Base-by-base conservation (phyloP, 2,329 filamentous ascomycete genomes). In the Ophiostoma piceae region DNA sequence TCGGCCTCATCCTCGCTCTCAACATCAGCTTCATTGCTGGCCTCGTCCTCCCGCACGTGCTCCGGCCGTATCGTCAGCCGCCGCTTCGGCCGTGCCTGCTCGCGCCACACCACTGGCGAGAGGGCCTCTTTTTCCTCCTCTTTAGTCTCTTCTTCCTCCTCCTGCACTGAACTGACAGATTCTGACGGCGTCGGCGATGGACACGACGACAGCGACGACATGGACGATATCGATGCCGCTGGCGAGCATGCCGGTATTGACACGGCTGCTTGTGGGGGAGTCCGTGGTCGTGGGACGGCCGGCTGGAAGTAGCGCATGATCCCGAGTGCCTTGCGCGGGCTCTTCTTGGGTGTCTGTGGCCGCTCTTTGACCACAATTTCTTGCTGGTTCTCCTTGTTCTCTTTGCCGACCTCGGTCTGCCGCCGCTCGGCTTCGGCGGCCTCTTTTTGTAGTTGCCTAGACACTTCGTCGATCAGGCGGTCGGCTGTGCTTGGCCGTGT, bases 301-400 rank as follows among this genome's bases (percentile, higher is more conserved):
- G 73, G 73, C 66, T 74, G 73, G 11, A 74, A 74, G 54, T 74
- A 74, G 3, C 73, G 72, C 70, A 74, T 19, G 29, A 74, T 73
- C 39, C 73, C 72, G 2, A 69, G 12, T 7, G 66, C 39, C 5
- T 69, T 70, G 3, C 67, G 66, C 41, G 68, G 68, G 14, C 66
- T 68, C n/a, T 41, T 70, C 32, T 16, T 8, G 9, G 66, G 41
- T 14, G 35, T 66, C 43, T 35, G 35, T 54, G 39, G 69, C 6
- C 35, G 57, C 11, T 64, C 57, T 22, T 6, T 35, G 19, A 12
- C 22, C 3, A 54, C 19, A 35, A 35, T 51, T 6, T n/a, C n/a
- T 12, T 22, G 26, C 26, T 29, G 62, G 11, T 66, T 41, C 39
- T 66, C n/a, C 5, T 66, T 35, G 12, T 51, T 22, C 8, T 35